Conservation (phyloP, 2,329 filamentous ascomycete species). For the Botryotinia calthae region DNA sequence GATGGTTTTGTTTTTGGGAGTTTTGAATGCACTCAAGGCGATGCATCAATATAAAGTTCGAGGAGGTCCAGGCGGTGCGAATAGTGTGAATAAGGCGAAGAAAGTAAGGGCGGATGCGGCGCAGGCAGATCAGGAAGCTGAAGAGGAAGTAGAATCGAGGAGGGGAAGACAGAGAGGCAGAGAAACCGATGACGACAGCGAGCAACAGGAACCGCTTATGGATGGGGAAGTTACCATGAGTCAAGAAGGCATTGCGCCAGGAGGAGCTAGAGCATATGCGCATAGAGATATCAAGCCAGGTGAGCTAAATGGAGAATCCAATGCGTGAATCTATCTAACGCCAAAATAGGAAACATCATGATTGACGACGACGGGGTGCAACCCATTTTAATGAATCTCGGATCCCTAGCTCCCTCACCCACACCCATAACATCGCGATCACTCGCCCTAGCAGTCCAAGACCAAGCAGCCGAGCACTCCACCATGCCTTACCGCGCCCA, state of each 20-base stretch:
- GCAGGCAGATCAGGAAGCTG: constrained; percentile 44
- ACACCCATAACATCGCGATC: constrained; percentile 87
- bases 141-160: constrained; percentile 39
- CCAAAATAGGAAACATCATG: constrained; percentile 80
- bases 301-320: constrained; percentile 42
- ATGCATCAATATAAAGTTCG: constrained; percentile 88
- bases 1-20: constrained; percentile 87
- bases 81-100: constrained; percentile 48
- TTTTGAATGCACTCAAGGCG: constrained; percentile 79
- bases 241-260: constrained; percentile 65
- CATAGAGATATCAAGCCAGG: constrained; percentile 97
- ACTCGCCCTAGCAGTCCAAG: constrained; percentile 86
- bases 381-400: constrained; percentile 96
- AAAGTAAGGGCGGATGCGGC: constrained; percentile 40
- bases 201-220: constrained; percentile 82
- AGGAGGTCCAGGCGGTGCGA: constrained; percentile 52
- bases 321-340: constrained; percentile 21
- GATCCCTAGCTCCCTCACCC: constrained; percentile 83
- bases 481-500: constrained; percentile 99
- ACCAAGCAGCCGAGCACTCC: constrained; percentile 90
- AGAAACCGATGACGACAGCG: constrained; percentile 58
- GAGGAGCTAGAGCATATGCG: constrained; percentile 76
- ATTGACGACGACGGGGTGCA: constrained; percentile 85
- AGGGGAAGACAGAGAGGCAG: constrained; percentile 45
- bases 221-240: constrained; percentile 68